These are phyloP conservation scores for Ormosia semicastrata DNA, from an alignment of 306 rosid species.

Conservation along the genomic window DNA sequence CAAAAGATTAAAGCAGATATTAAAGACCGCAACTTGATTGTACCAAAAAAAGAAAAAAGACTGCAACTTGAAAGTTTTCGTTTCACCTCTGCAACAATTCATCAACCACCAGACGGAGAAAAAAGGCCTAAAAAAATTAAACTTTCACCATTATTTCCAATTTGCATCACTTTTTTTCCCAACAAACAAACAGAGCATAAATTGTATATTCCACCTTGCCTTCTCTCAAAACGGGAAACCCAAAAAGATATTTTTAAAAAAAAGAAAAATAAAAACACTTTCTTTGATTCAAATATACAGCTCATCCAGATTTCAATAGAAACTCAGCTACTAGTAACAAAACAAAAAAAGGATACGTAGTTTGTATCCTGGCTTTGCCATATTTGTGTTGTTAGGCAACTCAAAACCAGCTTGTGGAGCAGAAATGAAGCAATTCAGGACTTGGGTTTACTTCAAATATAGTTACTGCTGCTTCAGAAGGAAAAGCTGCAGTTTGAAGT, in stretches of 20 bases:
- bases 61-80: not conserved
- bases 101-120: slow-evolving; percentile 21
- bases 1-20: no score
- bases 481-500: no score
- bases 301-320: slow-evolving; percentile 31
- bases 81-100: slow-evolving; percentile 18
- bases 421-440: slow-evolving; percentile 23
- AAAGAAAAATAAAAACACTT: not conserved
- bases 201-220: not conserved
- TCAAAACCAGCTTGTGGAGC: slow-evolving; percentile 26
- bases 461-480: not conserved
- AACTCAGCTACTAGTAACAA: slow-evolving; percentile 8
- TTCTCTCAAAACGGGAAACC: not conserved
- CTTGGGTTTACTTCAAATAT: slow-evolving; percentile 33
- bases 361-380: slow-evolving; percentile 95
- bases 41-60: no score
- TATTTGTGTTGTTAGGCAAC: slow-evolving; percentile 27
- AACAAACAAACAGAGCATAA: slow-evolving; percentile 19
- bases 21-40: no score
- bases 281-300: not conserved
- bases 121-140: not conserved
- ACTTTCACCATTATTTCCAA: slow-evolving; percentile 3
- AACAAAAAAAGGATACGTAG: slow-evolving; percentile 76
- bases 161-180: slow-evolving; percentile 1
- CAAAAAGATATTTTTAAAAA: no score